These are phyloP conservation scores for Lepiota brunneoincarnata DNA, from an alignment of 768 basidiomycete species.

Conservation along the genomic window DNA sequence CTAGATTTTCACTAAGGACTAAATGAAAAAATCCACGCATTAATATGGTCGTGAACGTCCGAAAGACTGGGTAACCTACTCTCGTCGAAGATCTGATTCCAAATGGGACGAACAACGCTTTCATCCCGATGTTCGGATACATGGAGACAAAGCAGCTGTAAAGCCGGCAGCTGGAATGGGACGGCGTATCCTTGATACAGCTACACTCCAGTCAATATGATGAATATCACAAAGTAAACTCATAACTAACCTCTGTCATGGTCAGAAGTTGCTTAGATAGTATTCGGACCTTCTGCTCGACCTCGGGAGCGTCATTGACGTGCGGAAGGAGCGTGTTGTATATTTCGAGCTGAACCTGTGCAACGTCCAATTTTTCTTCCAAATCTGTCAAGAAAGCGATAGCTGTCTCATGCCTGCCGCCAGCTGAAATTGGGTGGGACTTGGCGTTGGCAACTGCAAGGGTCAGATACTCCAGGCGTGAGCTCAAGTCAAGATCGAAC, in stretches of 20 bases:
- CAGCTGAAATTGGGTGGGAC: constrained; percentile 80
- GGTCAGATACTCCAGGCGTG: constrained; percentile 87
- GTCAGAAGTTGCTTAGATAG: constrained; percentile 63
- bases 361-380: constrained; percentile 96
- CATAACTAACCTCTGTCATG: constrained; percentile 73
- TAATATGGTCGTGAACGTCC: neutral
- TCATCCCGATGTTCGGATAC: constrained; percentile 93
- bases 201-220: constrained; percentile 35
- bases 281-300: constrained; percentile 59
- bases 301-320: constrained; percentile 56
- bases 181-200: constrained; percentile 87
- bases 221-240: neutral
- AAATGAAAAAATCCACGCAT: constrained; percentile 6
- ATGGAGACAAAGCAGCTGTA: constrained; percentile 88
- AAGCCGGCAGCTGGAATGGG: constrained; percentile 77
- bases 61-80: constrained; percentile 43
- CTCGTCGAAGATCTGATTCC: constrained; percentile 84
- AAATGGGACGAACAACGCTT: constrained; percentile 76
- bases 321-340: constrained; percentile 65
- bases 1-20: constrained; percentile 59
- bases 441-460: constrained; percentile 96
- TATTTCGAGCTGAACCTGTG: constrained; percentile 94
- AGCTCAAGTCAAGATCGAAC: constrained; percentile 64
- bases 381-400: constrained; percentile 93
- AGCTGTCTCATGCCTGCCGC: constrained; percentile 82